Conservation (phyloP, 2,329 filamentous ascomycete genomes). For the Fusarium sambucinum region DNA sequence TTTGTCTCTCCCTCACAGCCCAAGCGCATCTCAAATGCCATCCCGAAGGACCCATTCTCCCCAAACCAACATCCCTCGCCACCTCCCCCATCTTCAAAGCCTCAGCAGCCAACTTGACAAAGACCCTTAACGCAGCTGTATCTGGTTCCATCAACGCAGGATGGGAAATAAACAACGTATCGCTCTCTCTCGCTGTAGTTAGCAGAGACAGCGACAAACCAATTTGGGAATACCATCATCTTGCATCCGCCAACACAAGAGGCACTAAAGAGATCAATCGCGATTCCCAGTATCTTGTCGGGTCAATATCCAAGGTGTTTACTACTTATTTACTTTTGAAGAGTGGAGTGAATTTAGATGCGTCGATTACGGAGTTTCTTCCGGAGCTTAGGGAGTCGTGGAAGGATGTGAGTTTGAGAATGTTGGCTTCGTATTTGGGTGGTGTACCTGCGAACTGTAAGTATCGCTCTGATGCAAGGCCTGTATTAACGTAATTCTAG, state of each 20-base stretch:
- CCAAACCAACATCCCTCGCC: conserved; percentile 47
- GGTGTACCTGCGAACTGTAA: conserved; percentile 55
- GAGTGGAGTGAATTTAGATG: conserved; percentile 51
- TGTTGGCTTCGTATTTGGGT: conserved; percentile 54
- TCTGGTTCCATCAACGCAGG: conserved; percentile 51
- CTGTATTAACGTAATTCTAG: conserved; percentile 21
- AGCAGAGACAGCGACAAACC: conserved; percentile 50
- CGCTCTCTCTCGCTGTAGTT: conserved; percentile 55
- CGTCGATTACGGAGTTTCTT: conserved; percentile 52
- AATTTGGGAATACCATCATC: conserved; percentile 59
- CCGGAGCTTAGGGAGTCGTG: conserved; percentile 52
- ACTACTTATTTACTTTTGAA: conserved; percentile 55
- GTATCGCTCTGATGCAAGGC: neutral
- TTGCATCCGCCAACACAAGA: conserved; percentile 51
- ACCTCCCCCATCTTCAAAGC: conserved; percentile 46
- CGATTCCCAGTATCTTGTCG: conserved; percentile 58
- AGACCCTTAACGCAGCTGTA: conserved; percentile 49
- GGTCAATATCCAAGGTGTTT: conserved; percentile 56
- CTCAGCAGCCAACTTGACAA: conserved; percentile 49
- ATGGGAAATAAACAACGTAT: conserved; percentile 53
- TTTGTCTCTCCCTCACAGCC: neutral
- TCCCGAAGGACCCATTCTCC: conserved; percentile 49
- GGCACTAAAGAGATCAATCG: conserved; percentile 51
- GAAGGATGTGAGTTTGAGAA: conserved; percentile 54
- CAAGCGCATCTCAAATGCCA: conserved; percentile 46